Conservation (phyloP, 768 basidiomycete species). For the Tricholoma matsutake region DNA sequence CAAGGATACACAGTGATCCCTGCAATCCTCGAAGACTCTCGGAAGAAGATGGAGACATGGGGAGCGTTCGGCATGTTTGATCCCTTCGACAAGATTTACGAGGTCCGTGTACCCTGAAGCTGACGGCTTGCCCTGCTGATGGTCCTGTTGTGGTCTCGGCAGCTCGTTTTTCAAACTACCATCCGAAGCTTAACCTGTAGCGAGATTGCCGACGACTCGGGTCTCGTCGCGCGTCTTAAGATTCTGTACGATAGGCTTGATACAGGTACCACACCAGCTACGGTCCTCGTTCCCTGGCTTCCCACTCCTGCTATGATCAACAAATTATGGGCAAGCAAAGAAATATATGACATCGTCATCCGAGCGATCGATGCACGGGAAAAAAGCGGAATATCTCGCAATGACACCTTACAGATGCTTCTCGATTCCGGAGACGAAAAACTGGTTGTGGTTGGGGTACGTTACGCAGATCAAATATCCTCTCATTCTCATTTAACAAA, state of each 20-base stretch:
- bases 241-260: slow-evolving; percentile 67
- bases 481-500: neutral
- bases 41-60: slow-evolving; percentile 60
- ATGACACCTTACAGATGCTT: slow-evolving; percentile 74
- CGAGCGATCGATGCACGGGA: slow-evolving; percentile 54
- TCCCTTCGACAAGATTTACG: slow-evolving; percentile 69
- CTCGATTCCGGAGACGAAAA: slow-evolving; percentile 69
- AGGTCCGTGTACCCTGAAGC: slow-evolving; percentile 38
- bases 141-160: neutral
- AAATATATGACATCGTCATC: slow-evolving; percentile 69
- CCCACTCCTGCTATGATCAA: slow-evolving; percentile 69
- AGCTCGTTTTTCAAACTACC: slow-evolving; percentile 74
- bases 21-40: slow-evolving; percentile 61
- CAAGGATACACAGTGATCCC: slow-evolving; percentile 52
- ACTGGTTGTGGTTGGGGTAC: slow-evolving; percentile 66
- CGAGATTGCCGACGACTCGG: slow-evolving; percentile 69
- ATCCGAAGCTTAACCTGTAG: slow-evolving; percentile 63
- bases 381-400: slow-evolving; percentile 50
- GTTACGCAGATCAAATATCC: slow-evolving; percentile 19
- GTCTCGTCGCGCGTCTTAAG: slow-evolving; percentile 58
- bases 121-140: slow-evolving; percentile 1
- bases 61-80: slow-evolving; percentile 62
- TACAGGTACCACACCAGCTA: slow-evolving; percentile 65
- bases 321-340: slow-evolving; percentile 70
- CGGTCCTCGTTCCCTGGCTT: slow-evolving; percentile 74